Evolutionary conservation across 179 eudicot genomes (phyloP), one percentile per base, ranked within the genome.

Genomic region (Beta macrorhiza): DNA sequence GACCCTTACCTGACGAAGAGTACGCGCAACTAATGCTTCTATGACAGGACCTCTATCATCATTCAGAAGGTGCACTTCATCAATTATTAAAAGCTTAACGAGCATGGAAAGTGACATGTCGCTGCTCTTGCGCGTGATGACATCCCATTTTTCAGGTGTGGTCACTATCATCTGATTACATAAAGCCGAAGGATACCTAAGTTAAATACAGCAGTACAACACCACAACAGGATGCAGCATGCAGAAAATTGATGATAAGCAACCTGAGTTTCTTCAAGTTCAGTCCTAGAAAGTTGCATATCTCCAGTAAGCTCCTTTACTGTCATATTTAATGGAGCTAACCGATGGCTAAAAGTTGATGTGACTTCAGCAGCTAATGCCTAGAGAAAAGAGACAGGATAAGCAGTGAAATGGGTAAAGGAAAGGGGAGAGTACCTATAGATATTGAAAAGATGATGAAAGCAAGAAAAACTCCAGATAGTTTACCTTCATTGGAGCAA

Each of bases 91-190:
- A 79, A 96, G 99, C 86, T 94, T 96, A 82, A 96, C 99, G 14
- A 96, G 92, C 99, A 89, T 90, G 59, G 99, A 92, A 78, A 96
- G 95, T 62, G 99, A 88, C 99, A 96, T 96, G 81, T 96, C 99
- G 63, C 97, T 96, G 87, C 99, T 96, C 90, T 96, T 96, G 78
- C 99, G 99, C 61, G 99, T 96, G 83, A 96, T 94, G 82, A 96
- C 99, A 72, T 96, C 99, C 99, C 99, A 94, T 86, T 96, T 96
- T 86, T 96, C 99, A 80, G 99, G 99, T 68, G 99, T 96, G 51
- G 99, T 96, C 84, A 96, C 98, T 85, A 96, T 96, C 98, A 96
- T 96, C 98, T 96, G 88, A 84, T 80, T 45, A 85, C 75, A 84
- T 67, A 42, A 32, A 72, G 72, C 67, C 56, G 45, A 75, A 47